Evolutionary conservation across 345 rosid species (phyloP).

Genomic region (Melaleuca alternifolia): DNA sequence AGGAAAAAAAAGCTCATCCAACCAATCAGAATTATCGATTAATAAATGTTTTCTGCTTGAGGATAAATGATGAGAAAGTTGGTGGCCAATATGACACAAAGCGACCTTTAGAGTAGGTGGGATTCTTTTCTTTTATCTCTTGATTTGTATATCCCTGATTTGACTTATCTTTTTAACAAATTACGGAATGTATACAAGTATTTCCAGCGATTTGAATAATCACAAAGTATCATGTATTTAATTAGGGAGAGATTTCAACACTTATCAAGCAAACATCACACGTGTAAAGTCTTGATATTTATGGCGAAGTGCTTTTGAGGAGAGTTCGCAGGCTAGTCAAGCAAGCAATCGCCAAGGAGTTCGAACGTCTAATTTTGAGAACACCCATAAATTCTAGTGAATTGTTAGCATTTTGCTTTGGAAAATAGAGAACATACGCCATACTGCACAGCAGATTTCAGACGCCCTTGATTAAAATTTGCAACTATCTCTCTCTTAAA

Average conservation of each 20-base stretch:
- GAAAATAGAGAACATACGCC: not conserved
- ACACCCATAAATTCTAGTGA: not conserved
- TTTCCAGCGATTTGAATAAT: not conserved
- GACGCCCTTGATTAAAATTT: not conserved
- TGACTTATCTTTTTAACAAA: not conserved
- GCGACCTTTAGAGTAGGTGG: not conserved
- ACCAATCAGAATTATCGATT: not conserved
- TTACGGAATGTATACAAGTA: not conserved
- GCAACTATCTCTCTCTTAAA: not conserved
- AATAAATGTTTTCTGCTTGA: not conserved
- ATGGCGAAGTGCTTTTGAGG: not conserved
- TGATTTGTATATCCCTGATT: not conserved
- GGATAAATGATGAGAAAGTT: not conserved
- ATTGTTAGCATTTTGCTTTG: not conserved
- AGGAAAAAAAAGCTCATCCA: not conserved
- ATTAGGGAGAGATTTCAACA: not conserved
- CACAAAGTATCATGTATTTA: not conserved
- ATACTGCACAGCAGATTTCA: not conserved
- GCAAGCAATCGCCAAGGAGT: not conserved
- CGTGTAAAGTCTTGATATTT: not conserved
- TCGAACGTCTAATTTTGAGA: not conserved
- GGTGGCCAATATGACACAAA: not conserved
- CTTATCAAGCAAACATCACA: not conserved
- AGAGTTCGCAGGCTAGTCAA: not conserved
- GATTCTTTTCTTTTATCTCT: not conserved